Evolutionary conservation across 2,329 filamentous ascomycete genomes (phyloP), one percentile per base, ranked within the genome.

Genomic region (Ophiosphaerella herpotricha): DNA sequence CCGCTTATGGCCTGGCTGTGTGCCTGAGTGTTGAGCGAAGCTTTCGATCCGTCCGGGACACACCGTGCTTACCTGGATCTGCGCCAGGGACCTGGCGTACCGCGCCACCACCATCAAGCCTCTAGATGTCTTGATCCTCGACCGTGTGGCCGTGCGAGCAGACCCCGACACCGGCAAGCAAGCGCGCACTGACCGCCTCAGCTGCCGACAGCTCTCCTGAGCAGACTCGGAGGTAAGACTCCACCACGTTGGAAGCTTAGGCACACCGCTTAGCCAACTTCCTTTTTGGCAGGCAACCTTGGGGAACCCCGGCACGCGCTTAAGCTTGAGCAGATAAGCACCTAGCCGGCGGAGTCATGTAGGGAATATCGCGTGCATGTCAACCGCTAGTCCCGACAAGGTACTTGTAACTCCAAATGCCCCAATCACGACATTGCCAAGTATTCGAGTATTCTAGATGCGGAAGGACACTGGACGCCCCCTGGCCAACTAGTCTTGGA

Each of bases 381-480:
- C 13, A 14, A 4, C 5, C 14, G 11, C 34, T 38, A 38, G 26
- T 14, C 43, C 36, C 6, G 7, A 34, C 13, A 18, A 39, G 43
- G 43, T 46, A 46, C 43, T 46, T 39, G 43, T 46, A 46, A 46
- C 43, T 46, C 40, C 26, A 46, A 18, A 16, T 16, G 16, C 43
- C 33, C 43, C 43, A 46, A 46, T 46, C 45, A 14, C 38, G 11
- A 36, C 35, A 24, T 14, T 41, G 29, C 32, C 37, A 8, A 36
- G 45, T 11, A 8, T 31, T 31, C 35, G 31, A 24, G 24, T 34
- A 21, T 12, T 5, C 47, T 44, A 35, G 23, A 55, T 53, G 14
- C 43, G 57, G 61, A 61, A 60, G 59, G 59, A 48, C 48, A 55
- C 26, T 57, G 47, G 47, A 50, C 26, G 39, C 46, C 45, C 51